These are phyloP conservation scores for Xylaria sp. DNA, from an alignment of 2,329 filamentous ascomycete genomes.

Conservation along the genomic window DNA sequence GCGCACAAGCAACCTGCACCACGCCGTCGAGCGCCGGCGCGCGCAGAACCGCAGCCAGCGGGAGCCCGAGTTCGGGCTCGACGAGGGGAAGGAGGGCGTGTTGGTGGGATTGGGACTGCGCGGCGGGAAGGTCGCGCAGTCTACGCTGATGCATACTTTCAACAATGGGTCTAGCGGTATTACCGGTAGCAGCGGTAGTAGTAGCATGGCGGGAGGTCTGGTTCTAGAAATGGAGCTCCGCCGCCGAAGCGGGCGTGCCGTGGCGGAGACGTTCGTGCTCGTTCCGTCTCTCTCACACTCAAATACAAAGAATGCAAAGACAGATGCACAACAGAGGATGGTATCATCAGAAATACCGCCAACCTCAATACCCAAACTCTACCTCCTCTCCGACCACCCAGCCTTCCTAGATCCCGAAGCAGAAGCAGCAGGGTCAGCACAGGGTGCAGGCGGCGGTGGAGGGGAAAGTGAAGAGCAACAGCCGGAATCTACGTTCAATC, in stretches of 20 bases:
- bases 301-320: neutral
- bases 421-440: conserved; percentile 36
- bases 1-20: conserved; percentile 75
- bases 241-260: conserved; percentile 81
- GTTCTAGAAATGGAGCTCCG: conserved; percentile 89
- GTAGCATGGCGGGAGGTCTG: conserved; percentile 56
- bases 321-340: neutral
- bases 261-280: conserved; percentile 74
- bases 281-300: conserved; percentile 45
- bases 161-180: too few relatives aligned
- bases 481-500: conserved; percentile 81
- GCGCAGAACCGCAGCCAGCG: conserved; percentile 79
- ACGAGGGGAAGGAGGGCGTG: conserved; percentile 81
- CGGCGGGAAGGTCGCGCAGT: conserved; percentile 47
- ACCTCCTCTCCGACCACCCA: conserved; percentile 81
- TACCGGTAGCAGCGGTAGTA: neutral
- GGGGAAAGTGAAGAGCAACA: conserved; percentile 56
- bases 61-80: conserved; percentile 81
- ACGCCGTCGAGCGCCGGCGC: conserved; percentile 78
- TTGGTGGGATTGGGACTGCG: conserved; percentile 70
- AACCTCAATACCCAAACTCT: conserved; percentile 52
- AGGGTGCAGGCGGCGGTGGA: conserved; percentile 29
- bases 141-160: too few relatives aligned
- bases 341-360: neutral
- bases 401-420: conserved; percentile 65